phyloP scores from a whole-genome alignment of 257 asterid species.

The Jacaranda copaia region DNA sequence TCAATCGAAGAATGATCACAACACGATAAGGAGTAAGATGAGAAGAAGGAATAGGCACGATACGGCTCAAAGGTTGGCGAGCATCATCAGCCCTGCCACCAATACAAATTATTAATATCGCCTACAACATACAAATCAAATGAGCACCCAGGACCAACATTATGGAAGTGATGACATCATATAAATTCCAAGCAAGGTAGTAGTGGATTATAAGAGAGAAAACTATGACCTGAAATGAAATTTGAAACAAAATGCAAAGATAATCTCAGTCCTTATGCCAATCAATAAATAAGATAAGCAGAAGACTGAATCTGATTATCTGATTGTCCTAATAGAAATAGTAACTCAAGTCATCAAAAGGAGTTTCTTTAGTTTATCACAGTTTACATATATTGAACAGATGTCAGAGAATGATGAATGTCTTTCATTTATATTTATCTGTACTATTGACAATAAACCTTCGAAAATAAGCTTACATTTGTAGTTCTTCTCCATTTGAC shows the following conservation, averaged over 20 bases:
- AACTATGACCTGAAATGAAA: background rate
- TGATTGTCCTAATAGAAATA: conserved; percentile 20
- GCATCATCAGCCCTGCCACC: conserved; percentile 66
- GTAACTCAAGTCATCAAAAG: background rate
- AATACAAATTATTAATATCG: conserved; percentile 37
- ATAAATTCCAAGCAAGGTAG: background rate
- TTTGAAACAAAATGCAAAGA: background rate
- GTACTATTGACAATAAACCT: background rate
- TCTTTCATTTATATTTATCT: background rate
- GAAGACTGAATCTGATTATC: background rate
- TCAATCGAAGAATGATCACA: conserved; percentile 67
- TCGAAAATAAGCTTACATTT: conserved; percentile 61
- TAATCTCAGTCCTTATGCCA: conserved; percentile 15
- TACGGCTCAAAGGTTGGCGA: conserved; percentile 74
- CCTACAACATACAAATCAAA: background rate
- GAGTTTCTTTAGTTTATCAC: background rate
- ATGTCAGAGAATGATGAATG: background rate
- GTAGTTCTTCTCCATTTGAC: conserved; percentile 76
- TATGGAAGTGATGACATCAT: background rate
- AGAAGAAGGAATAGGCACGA: conserved; percentile 61
- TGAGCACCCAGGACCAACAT: no score
- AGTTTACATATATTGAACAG: background rate
- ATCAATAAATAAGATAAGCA: conserved; percentile 14
- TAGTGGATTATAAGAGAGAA: background rate
- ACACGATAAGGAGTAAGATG: conserved; percentile 74